Percentiles rank a stretch among this genome's conserved stretches.
Conservation (phyloP, 1,139 yeast species). For the Sugiyamaella paludigena region DNA sequence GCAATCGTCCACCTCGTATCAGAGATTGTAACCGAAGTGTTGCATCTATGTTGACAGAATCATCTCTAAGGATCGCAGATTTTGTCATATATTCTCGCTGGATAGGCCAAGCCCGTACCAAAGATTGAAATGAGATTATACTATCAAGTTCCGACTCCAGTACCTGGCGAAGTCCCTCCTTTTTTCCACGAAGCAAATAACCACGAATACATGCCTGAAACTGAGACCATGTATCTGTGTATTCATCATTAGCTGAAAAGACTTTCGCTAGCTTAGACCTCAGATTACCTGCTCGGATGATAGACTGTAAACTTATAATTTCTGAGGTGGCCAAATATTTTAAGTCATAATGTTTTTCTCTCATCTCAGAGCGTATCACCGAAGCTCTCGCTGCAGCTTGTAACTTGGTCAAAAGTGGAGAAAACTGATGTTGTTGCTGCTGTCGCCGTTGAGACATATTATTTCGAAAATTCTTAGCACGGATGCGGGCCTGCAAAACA, state of each 20-base stretch:
- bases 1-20: slow-evolving; percentile 8
- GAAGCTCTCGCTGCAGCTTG: slow-evolving; percentile 16
- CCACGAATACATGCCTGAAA: slow-evolving; percentile 21
- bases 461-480: slow-evolving; percentile 16
- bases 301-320: slow-evolving; percentile 21
- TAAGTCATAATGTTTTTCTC: slow-evolving; percentile 19
- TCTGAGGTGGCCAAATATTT: slow-evolving; percentile 20
- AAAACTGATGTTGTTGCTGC: neutral
- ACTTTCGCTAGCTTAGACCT: neutral
- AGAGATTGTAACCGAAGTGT: slow-evolving; percentile 34
- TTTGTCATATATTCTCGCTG: slow-evolving; percentile 14
- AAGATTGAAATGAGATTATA: slow-evolving; percentile 21
- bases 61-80: neutral
- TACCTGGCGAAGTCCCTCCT: slow-evolving; percentile 21
- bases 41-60: neutral
- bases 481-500: slow-evolving; percentile 27
- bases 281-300: slow-evolving; percentile 19
- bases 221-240: neutral
- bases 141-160: slow-evolving; percentile 20
- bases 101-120: slow-evolving; percentile 17
- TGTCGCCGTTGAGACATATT: neutral
- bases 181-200: slow-evolving; percentile 21
- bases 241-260: neutral
- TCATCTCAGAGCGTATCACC: slow-evolving; percentile 15
- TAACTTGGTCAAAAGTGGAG: neutral